These are phyloP conservation scores for Hebeloma cylindrosporum DNA, from an alignment of 768 basidiomycete genomes.

Conservation along the genomic window DNA sequence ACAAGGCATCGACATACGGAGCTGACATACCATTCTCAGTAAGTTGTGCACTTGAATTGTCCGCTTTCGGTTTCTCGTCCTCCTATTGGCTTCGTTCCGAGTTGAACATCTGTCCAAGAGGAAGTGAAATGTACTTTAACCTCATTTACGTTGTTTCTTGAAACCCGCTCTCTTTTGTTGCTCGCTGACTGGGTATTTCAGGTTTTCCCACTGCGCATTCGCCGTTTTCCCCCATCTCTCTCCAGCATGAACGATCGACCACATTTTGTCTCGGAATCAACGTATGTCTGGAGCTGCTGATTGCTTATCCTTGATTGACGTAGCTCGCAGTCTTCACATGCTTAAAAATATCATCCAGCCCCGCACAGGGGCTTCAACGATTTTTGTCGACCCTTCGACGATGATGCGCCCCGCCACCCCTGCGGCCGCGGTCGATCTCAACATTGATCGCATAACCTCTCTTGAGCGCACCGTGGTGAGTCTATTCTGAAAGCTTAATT, in stretches of 20 bases:
- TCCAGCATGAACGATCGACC: conserved; percentile 11
- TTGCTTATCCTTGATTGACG: background rate
- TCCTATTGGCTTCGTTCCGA: conserved; percentile 17
- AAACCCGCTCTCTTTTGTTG: conserved; percentile 4
- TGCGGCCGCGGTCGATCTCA: no score
- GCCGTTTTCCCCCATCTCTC: background rate
- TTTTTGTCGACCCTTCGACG: conserved; percentile 6
- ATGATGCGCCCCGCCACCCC: no score
- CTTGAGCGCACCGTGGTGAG: conserved; percentile 30
- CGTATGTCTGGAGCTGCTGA: conserved; percentile 12
- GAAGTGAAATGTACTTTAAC: conserved; percentile 3
- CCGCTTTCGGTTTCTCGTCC: conserved; percentile 2
- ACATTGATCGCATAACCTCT: conserved; percentile 27
- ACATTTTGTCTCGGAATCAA: conserved; percentile 15
- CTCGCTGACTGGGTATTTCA: conserved; percentile 3
- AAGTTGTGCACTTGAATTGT: conserved; percentile 13
- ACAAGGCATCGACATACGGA: conserved; percentile 9
- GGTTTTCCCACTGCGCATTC: background rate
- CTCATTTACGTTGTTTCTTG: conserved; percentile 5
- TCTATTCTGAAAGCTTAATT: conserved; percentile 1
- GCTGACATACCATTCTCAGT: conserved; percentile 15
- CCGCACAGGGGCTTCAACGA: background rate
- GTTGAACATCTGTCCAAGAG: conserved; percentile 16
- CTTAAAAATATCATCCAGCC: conserved; percentile 7
- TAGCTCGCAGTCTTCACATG: conserved; percentile 3